Base-by-base conservation (phyloP, 225 moss, liverwort and hornwort genomes). In the Physcomitrellopsis africana region DNA sequence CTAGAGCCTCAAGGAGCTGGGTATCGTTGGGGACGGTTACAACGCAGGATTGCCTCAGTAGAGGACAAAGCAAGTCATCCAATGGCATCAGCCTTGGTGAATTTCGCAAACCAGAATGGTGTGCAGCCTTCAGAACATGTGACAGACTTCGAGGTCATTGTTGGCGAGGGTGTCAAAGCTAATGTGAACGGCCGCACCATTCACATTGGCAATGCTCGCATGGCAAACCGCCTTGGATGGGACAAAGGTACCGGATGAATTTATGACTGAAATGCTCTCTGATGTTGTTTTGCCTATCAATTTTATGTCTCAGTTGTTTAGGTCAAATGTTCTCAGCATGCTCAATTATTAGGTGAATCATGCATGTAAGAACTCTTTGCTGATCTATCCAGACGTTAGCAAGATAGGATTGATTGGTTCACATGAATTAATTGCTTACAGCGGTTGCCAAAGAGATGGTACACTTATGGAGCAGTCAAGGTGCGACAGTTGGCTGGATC, bases 1-100 rank as follows among this genome's bases (percentile, higher is more conserved):
- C 51, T 52, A 12, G 11, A 70, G 42, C 15, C 75, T 5, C 1
- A 65, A 27, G 23, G 45, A 65, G 5, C 13, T 13, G 16, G 27
- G 29, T 51, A 26, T 43, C 18, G 56, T 26, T 56, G 24, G 15
- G 27, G 41, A 70, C 63, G 68, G 60, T 80, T 77, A 61, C 24
- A 69, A 37, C 23, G 16, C 74, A 89, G 81, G 89, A 65, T 84
- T 70, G 86, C 83, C 3, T 83, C 76, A 47, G 72, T 86, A 0
- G 89, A 89, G 56, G 84, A 73, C 61, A 89, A 86, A 78, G 81
- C 89, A 63, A 83, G 86, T 55, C 83, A 89, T 79, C 89, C 83
- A 49, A 76, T 89, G 89, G 89, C 86, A 54, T 76, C 72, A 43
- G 74, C 86, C 20, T 72, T 89, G 70, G 81, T 86, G 42, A 69